Base-by-base conservation (phyloP, 257 asterid genomes). In the Scutellaria barbata region DNA sequence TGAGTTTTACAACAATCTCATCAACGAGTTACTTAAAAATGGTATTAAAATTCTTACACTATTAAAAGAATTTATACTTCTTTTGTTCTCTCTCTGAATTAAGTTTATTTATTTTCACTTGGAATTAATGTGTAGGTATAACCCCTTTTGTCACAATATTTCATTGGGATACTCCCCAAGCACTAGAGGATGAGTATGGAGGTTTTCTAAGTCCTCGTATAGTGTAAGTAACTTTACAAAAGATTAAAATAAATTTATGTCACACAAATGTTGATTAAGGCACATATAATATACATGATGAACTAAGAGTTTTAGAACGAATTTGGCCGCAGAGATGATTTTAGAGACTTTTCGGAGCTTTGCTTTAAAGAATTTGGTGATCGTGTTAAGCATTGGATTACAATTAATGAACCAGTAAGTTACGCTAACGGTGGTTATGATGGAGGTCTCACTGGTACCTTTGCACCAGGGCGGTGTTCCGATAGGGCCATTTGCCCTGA, bases 141-240 rank as follows among this genome's bases (percentile, higher is more conserved):
- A 68, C 73, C 7, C 97, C 97, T 64, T 68, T 70, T 8, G 95
- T 84, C 60, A 84, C 95, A 47, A 52, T 91, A 13, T 84, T 75
- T 51, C 97, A 91, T 37, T 89, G 92, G 95, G 97, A 91, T 82
- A 71, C 82, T 41, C 96, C 97, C 7, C 95, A 91, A 81, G 87
- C 87, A 18, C 75, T 89, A 39, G 88, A 90, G 47, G 92, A 85
- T 70, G 88, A 90, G 48, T 88, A 90, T 14, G 74, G 45, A 40
- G 95, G 97, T 66, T 91, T 89, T 20, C 72, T 84, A 20, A 87
- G 85, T 13, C 83, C 68, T 22, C 74, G 10, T 14, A 70, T 89
- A 18, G 73, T 87, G 96, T 89, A 82, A 83, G 93, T 52, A 1
- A 52, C 22, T 6, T 50, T 13, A 5, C 25, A 50, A 50, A 50